Conservation (phyloP, 345 rosid species). For the Syzygium oleosum region DNA sequence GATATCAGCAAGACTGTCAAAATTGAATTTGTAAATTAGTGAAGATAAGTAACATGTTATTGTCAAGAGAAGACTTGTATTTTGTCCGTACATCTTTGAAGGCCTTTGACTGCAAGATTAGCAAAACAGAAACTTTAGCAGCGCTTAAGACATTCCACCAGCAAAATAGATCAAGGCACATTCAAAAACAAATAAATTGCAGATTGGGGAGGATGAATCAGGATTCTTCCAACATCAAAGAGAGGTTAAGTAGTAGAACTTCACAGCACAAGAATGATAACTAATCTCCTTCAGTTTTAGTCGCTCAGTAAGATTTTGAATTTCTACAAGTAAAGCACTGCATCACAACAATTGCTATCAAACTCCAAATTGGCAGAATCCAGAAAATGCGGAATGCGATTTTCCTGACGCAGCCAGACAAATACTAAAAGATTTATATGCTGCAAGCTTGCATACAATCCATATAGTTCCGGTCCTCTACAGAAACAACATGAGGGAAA, state of each 20-base stretch:
- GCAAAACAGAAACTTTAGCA: neutral
- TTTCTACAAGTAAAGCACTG: neutral
- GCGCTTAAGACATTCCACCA: neutral
- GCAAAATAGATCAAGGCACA: neutral
- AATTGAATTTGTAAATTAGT: neutral
- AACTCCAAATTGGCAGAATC: neutral
- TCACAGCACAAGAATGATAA: neutral
- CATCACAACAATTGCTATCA: neutral
- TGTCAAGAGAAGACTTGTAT: slow-evolving; percentile 31
- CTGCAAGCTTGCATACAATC: neutral
- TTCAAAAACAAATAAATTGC: neutral
- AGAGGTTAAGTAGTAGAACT: neutral
- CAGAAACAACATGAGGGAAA: neutral
- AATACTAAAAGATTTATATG: neutral
- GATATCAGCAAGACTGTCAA: neutral
- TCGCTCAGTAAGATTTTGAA: neutral
- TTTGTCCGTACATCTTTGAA: slow-evolving; percentile 45
- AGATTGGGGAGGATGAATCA: neutral
- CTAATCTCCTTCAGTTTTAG: neutral
- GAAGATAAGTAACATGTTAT: neutral
- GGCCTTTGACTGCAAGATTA: slow-evolving; percentile 58
- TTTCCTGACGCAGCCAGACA: neutral
- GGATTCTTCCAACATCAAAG: neutral
- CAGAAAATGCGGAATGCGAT: neutral
- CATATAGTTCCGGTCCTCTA: neutral